These are phyloP conservation scores for Debaryomycetaceae sp. DNA, from an alignment of 1,139 yeast genomes.

Conservation along the genomic window DNA sequence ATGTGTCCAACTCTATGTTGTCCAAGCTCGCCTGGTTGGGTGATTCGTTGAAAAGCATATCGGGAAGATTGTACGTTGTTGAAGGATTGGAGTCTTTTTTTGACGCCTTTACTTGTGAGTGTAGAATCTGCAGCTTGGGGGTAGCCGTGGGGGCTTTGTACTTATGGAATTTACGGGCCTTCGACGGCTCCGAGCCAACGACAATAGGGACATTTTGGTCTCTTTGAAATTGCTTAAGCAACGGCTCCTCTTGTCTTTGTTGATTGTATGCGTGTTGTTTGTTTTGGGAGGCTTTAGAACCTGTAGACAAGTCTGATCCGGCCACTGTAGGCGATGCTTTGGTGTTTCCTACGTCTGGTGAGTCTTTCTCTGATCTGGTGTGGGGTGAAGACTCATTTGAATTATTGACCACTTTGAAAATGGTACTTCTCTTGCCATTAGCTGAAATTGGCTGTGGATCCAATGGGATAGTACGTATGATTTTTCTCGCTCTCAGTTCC, in stretches of 20 bases:
- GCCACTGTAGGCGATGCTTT: background rate
- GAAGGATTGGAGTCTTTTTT: background rate
- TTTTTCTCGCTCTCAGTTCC: conserved; percentile 66
- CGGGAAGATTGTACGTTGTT: conserved; percentile 3
- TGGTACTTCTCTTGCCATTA: conserved; percentile 32
- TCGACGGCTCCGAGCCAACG: background rate
- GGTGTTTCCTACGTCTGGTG: conserved; percentile 4
- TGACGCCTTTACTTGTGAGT: background rate
- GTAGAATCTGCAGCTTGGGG: background rate
- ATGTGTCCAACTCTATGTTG: conserved; percentile 38
- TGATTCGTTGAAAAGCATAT: conserved; percentile 22
- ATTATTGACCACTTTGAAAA: conserved; percentile 37
- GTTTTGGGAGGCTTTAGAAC: background rate
- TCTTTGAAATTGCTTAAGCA: background rate
- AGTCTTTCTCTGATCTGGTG: conserved; percentile 10
- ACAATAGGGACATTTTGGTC: background rate
- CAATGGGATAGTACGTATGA: conserved; percentile 72
- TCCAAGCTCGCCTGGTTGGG: conserved; percentile 20
- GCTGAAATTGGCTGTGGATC: conserved; percentile 74
- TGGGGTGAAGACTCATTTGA: conserved; percentile 29
- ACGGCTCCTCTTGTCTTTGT: background rate
- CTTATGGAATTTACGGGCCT: background rate
- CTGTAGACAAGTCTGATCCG: background rate
- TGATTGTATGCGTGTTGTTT: background rate
- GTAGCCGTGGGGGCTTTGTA: conserved; percentile 1